These are phyloP conservation scores for Aspergillus vadensis DNA, from an alignment of 2,329 filamentous ascomycete genomes.

Conservation along the genomic window DNA sequence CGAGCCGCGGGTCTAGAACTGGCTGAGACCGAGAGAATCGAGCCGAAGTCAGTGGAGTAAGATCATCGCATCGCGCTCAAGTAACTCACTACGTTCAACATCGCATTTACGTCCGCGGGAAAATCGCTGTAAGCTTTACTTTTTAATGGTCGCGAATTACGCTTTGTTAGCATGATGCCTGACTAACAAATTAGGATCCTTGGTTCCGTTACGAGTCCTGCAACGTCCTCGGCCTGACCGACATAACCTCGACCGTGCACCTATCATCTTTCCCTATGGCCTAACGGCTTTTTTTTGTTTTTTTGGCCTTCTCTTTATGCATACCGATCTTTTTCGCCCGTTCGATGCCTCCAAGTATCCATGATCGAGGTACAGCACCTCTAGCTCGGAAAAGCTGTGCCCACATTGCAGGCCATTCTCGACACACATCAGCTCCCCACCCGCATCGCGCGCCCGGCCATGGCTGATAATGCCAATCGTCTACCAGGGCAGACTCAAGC, in stretches of 20 bases:
- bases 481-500: slow-evolving; percentile 49
- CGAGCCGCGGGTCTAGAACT: background rate
- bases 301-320: background rate
- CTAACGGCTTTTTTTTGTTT: background rate
- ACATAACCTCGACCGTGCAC: background rate
- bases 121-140: background rate
- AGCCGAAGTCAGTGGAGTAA: background rate
- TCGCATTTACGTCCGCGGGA: background rate
- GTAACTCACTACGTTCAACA: background rate
- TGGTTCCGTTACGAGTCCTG: background rate
- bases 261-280: background rate
- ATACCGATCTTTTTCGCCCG: background rate
- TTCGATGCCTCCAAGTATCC: background rate
- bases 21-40: background rate
- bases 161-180: background rate
- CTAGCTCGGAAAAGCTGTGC: slow-evolving; percentile 7
- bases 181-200: background rate
- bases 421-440: background rate
- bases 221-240: background rate
- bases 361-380: slow-evolving; percentile 17
- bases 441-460: slow-evolving; percentile 14
- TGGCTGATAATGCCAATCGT: slow-evolving; percentile 60
- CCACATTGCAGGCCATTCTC: background rate
- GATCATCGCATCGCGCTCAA: background rate
- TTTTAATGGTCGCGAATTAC: background rate